A percentile compares a stretch with the other conserved stretches of the same genome.
Conservation (phyloP, 805 yeast species). For the Teunomyces atbi region DNA sequence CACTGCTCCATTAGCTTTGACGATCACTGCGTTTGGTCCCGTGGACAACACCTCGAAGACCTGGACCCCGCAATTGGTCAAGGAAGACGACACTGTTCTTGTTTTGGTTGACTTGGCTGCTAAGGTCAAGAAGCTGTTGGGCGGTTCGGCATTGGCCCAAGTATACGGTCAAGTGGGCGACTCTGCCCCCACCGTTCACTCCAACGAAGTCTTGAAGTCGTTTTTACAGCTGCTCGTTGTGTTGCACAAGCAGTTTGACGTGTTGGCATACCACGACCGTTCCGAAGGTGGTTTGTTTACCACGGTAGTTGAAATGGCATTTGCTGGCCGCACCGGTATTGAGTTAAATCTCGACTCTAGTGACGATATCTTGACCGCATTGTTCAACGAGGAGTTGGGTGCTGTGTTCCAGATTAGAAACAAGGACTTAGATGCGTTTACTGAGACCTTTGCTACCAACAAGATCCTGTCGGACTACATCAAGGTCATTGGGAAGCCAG, state of each 20-base stretch:
- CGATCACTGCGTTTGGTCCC: conserved; percentile 88
- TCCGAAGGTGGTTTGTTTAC: conserved; percentile 95
- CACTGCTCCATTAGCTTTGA: conserved; percentile 90
- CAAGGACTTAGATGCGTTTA: conserved; percentile 54
- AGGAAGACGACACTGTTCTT: conserved; percentile 56
- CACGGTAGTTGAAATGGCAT: conserved; percentile 91
- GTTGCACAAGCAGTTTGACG: conserved; percentile 66
- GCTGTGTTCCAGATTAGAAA: conserved; percentile 85
- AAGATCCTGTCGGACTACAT: conserved; percentile 57
- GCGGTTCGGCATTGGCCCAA: conserved; percentile 95
- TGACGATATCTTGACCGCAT: conserved; percentile 48
- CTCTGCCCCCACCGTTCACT: conserved; percentile 78
- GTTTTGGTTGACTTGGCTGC: conserved; percentile 79
- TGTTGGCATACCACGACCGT: conserved; percentile 90
- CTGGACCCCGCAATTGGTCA: conserved; percentile 87
- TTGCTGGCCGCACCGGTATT: conserved; percentile 89
- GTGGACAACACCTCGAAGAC: conserved; percentile 82
- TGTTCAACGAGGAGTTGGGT: conserved; percentile 94
- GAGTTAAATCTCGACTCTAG: conserved; percentile 46
- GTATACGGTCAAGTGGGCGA: conserved; percentile 87
- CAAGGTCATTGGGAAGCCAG: conserved; percentile 68
- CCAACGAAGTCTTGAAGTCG: conserved; percentile 57
- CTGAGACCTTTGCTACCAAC: conserved; percentile 49
- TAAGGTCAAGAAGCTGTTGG: conserved; percentile 56
- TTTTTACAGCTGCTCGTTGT: conserved; percentile 67